Conservation (phyloP, 257 asterid genomes). For the Coffea canephora region DNA sequence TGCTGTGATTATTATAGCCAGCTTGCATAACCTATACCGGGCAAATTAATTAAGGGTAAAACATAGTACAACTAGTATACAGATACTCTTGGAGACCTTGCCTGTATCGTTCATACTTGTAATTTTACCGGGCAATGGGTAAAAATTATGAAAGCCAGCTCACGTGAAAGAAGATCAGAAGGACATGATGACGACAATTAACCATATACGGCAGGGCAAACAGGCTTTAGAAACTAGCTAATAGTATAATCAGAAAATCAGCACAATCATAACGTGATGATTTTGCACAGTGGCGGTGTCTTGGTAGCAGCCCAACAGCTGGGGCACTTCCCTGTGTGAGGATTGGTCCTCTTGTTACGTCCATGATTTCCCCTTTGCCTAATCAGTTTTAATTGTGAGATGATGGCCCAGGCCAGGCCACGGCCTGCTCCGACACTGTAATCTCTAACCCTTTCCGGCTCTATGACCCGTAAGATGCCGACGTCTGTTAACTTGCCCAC, state of each 20-base stretch:
- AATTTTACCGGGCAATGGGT: neutral
- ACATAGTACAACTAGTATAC: neutral
- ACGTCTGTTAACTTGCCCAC: neutral
- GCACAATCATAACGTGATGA: conserved; percentile 46
- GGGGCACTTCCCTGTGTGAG: conserved; percentile 8
- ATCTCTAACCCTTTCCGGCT: neutral
- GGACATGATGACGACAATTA: neutral
- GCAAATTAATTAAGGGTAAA: too few relatives aligned
- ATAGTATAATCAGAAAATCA: neutral
- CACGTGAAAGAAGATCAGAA: conserved; percentile 23
- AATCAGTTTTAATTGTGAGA: neutral
- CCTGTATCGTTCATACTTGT: neutral
- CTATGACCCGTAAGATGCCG: neutral
- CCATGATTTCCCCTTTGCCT: neutral
- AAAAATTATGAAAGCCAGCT: neutral
- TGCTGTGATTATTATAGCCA: conserved; percentile 1
- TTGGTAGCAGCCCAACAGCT: conserved; percentile 11
- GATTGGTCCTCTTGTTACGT: neutral
- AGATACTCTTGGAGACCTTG: neutral
- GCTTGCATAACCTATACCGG: neutral
- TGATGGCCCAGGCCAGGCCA: too few relatives aligned
- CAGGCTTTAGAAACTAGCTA: neutral
- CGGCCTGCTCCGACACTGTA: neutral
- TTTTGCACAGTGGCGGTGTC: conserved; percentile 31
- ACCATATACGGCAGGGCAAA: neutral